A percentile compares a stretch with the other conserved stretches of the same genome.
These are phyloP conservation scores for Saccharomycopsis vini DNA, from an alignment of 805 yeast genomes.

Conservation along the genomic window DNA sequence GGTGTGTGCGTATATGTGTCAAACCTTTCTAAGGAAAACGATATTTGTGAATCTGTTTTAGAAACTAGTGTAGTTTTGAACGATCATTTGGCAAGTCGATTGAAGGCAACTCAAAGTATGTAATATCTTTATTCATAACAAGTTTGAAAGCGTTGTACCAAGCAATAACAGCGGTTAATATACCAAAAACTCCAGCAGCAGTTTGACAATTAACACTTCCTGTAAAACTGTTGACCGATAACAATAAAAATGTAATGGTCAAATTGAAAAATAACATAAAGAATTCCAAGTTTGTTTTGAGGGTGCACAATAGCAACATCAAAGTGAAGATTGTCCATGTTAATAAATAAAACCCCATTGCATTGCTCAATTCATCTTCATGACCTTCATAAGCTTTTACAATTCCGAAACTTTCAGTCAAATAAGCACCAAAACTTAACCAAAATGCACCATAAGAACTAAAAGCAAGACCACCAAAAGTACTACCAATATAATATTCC, in stretches of 20 bases:
- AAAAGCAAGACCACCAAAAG: conserved; percentile 51
- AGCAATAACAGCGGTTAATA: conserved; percentile 42
- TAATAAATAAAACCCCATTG: conserved; percentile 37
- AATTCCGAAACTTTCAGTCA: conserved; percentile 44
- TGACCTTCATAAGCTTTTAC: conserved; percentile 32
- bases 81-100: neutral
- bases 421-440: conserved; percentile 53
- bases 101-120: conserved; percentile 35
- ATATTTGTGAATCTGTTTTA: too few relatives aligned
- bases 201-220: conserved; percentile 29
- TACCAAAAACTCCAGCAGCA: conserved; percentile 50
- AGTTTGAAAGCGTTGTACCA: conserved; percentile 56
- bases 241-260: conserved; percentile 39
- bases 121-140: conserved; percentile 44
- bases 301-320: conserved; percentile 40
- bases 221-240: conserved; percentile 42
- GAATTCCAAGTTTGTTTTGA: conserved; percentile 57
- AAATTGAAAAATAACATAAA: conserved; percentile 45
- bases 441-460: conserved; percentile 50
- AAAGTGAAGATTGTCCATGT: conserved; percentile 43
- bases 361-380: conserved; percentile 30
- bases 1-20: too few relatives aligned
- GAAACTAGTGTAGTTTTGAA: neutral
- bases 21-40: too few relatives aligned
- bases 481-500: conserved; percentile 55